These are phyloP conservation scores for Triglochin maritima DNA, from an alignment of 106 monocot genomes.

Conservation along the genomic window DNA sequence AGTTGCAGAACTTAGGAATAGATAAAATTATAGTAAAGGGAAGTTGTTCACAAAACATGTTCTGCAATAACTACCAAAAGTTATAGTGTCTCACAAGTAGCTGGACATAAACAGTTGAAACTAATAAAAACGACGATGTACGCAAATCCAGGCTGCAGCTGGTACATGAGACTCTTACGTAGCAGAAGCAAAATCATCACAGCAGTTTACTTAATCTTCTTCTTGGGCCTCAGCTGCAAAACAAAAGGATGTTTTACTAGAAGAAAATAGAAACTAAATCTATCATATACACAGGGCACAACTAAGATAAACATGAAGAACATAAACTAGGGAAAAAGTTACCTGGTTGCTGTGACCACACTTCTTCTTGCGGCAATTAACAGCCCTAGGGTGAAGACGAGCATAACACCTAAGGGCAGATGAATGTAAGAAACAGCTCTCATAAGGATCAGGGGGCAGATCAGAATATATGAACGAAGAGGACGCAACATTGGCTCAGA, in stretches of 20 bases:
- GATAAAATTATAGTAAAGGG: too few relatives aligned
- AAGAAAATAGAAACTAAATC: not conserved
- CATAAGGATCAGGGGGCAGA: too few relatives aligned
- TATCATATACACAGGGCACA: not conserved
- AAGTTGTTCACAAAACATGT: too few relatives aligned
- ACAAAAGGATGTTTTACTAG: not conserved
- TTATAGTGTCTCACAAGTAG: too few relatives aligned
- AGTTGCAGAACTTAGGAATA: too few relatives aligned
- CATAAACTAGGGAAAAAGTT: not conserved
- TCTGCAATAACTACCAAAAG: too few relatives aligned
- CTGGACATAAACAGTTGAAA: too few relatives aligned
- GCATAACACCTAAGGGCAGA: slow-evolving; percentile 72
- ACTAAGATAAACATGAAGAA: not conserved
- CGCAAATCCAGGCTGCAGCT: too few relatives aligned
- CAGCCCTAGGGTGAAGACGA: slow-evolving; percentile 81
- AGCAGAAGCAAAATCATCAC: not conserved
- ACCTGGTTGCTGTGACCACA: slow-evolving; percentile 97
- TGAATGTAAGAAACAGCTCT: not conserved
- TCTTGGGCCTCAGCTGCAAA: slow-evolving; percentile 47
- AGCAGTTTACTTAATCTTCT: slow-evolving; percentile 41
- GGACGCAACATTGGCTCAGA: too few relatives aligned
- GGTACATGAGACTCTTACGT: too few relatives aligned
- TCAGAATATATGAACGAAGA: too few relatives aligned
- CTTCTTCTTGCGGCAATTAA: slow-evolving; percentile 92
- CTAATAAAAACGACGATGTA: too few relatives aligned